Percentiles rank a stretch among this genome's conserved stretches.
Conservation (phyloP, 805 yeast species). For the Kodamaea restingae region DNA sequence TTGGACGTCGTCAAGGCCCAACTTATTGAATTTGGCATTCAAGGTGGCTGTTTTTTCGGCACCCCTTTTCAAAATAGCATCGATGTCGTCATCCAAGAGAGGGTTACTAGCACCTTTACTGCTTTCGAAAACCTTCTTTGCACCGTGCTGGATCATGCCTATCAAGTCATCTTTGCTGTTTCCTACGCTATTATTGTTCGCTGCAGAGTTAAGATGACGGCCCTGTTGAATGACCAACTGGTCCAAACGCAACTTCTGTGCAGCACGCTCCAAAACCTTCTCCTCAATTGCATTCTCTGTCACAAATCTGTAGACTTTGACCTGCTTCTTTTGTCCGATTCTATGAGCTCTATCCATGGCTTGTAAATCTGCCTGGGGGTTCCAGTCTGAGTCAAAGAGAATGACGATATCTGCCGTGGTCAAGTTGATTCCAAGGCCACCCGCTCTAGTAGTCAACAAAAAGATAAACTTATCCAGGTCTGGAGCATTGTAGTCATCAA, state of each 20-base stretch:
- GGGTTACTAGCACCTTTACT: conserved; percentile 21
- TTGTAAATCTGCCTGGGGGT: conserved; percentile 95
- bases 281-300: conserved; percentile 96
- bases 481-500: conserved; percentile 86
- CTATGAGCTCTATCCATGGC: conserved; percentile 99
- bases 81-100: conserved; percentile 67
- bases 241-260: conserved; percentile 87
- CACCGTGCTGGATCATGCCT: conserved; percentile 97
- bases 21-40: conserved; percentile 75
- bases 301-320: conserved; percentile 84
- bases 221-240: conserved; percentile 96
- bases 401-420: conserved; percentile 90
- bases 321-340: conserved; percentile 96
- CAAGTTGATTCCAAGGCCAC: conserved; percentile 91
- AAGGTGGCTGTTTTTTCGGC: conserved; percentile 75
- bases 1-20: conserved; percentile 91
- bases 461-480: conserved; percentile 80
- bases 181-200: conserved; percentile 36
- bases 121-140: conserved; percentile 76
- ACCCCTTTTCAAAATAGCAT: conserved; percentile 74
- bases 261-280: conserved; percentile 92
- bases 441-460: conserved; percentile 89
- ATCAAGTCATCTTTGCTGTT: conserved; percentile 78
- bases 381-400: conserved; percentile 92
- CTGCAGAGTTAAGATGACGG: conserved; percentile 39